phyloP scores from a whole-genome alignment of 306 rosid genomes.

The Acacia acuminata region DNA sequence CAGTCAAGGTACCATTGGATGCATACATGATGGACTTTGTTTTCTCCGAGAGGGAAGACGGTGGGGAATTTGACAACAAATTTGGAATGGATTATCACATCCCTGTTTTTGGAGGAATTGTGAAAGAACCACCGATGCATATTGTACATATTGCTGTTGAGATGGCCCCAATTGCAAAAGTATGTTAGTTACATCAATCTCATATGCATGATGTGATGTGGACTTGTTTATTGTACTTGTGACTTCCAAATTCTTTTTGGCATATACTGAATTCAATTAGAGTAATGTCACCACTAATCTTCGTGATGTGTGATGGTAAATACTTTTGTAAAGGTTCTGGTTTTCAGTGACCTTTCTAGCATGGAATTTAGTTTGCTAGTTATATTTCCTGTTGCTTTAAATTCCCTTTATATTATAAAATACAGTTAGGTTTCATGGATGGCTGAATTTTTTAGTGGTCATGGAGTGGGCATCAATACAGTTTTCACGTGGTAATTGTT shows the following conservation, averaged over 20 bases:
- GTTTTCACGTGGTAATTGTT: background rate
- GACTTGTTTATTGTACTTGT: slow-evolving; percentile 1
- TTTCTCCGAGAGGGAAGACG: slow-evolving; percentile 86
- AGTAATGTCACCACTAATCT: background rate
- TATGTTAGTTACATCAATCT: slow-evolving; percentile 27
- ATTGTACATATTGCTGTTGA: slow-evolving; percentile 92
- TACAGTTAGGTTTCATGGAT: background rate
- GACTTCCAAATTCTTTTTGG: background rate
- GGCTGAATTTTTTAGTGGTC: background rate
- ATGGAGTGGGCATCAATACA: background rate
- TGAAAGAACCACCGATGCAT: slow-evolving; percentile 93
- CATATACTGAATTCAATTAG: background rate
- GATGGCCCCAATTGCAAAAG: slow-evolving; percentile 99
- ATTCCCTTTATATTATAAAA: background rate
- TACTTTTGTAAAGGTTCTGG: background rate
- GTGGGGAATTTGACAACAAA: slow-evolving; percentile 88
- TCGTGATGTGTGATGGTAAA: background rate
- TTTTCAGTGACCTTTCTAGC: background rate
- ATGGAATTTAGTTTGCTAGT: background rate
- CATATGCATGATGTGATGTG: background rate
- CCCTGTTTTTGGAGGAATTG: slow-evolving; percentile 76
- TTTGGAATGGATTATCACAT: slow-evolving; percentile 88
- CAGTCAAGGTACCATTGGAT: slow-evolving; percentile 91
- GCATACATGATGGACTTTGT: slow-evolving; percentile 96
- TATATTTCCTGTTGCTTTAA: slow-evolving; percentile 8